These are phyloP conservation scores for Papiliotrema flavescens DNA, from an alignment of 1,284 basidiomycete genomes.

Conservation along the genomic window DNA sequence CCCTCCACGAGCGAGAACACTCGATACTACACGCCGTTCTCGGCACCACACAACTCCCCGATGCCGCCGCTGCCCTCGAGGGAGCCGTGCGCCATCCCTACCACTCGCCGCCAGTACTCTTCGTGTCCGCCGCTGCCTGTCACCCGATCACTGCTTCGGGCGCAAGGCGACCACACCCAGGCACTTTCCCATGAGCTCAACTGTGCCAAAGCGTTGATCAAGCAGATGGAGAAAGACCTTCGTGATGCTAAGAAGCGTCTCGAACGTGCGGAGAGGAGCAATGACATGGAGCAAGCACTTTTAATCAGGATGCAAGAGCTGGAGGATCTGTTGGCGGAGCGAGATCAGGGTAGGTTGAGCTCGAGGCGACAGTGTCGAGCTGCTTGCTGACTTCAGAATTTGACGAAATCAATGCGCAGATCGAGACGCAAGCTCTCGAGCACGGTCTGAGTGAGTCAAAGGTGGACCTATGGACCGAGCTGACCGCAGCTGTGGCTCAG, in stretches of 20 bases:
- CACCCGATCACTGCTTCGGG: constrained; percentile 12
- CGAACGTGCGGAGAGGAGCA: neutral
- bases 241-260: constrained; percentile 5
- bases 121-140: constrained; percentile 22
- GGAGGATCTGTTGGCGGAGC: constrained; percentile 5
- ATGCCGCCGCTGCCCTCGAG: constrained; percentile 7
- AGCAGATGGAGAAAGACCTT: constrained; percentile 8
- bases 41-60: neutral
- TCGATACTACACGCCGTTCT: neutral
- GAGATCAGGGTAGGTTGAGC: constrained; percentile 8
- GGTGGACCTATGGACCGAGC: neutral
- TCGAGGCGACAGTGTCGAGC: neutral
- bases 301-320: constrained; percentile 1
- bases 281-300: neutral
- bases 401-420: neutral
- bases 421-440: neutral
- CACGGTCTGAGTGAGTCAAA: neutral
- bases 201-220: constrained; percentile 14
- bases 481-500: constrained; percentile 17
- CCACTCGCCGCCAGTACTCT: constrained; percentile 6
- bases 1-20: too few species aligned
- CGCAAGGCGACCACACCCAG: constrained; percentile 17
- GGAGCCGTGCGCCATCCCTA: neutral
- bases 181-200: constrained; percentile 18
- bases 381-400: neutral